Percentiles rank a stretch among this genome's conserved stretches.
Evolutionary conservation across 2,329 filamentous ascomycete genomes (phyloP).

Genomic region (Aspergillus ibericus): DNA sequence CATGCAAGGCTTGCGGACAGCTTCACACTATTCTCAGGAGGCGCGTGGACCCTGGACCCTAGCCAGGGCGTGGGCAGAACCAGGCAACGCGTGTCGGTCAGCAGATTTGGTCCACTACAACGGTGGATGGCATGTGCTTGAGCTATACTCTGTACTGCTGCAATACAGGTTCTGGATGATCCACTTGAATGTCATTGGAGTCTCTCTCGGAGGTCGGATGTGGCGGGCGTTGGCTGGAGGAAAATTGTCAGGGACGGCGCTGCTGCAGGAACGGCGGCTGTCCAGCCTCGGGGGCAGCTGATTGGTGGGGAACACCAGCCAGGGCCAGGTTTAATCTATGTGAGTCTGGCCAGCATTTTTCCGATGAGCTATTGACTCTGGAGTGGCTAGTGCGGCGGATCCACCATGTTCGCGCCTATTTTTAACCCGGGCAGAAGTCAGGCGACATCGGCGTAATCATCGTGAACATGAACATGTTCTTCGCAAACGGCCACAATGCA

Average conservation of each 20-base stretch:
- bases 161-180: not conserved
- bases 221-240: not conserved
- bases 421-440: not conserved
- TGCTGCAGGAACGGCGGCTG: not conserved
- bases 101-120: not conserved
- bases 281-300: not conserved
- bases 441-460: no score
- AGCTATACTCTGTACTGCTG: not conserved
- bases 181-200: not conserved
- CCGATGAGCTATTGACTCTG: not conserved
- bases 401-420: not conserved
- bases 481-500: not conserved
- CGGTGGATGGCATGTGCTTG: not conserved
- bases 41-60: not conserved
- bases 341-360: not conserved
- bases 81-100: not conserved
- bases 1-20: no score
- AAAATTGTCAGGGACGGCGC: not conserved
- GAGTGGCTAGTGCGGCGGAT: not conserved
- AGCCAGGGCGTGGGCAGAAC: not conserved
- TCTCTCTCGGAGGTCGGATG: not conserved
- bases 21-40: no score
- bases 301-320: not conserved
- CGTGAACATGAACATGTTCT: not conserved
- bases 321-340: not conserved